These are phyloP conservation scores for Thermothelomyces thermophilus DNA, from an alignment of 2,329 filamentous ascomycete species.

Conservation along the genomic window DNA sequence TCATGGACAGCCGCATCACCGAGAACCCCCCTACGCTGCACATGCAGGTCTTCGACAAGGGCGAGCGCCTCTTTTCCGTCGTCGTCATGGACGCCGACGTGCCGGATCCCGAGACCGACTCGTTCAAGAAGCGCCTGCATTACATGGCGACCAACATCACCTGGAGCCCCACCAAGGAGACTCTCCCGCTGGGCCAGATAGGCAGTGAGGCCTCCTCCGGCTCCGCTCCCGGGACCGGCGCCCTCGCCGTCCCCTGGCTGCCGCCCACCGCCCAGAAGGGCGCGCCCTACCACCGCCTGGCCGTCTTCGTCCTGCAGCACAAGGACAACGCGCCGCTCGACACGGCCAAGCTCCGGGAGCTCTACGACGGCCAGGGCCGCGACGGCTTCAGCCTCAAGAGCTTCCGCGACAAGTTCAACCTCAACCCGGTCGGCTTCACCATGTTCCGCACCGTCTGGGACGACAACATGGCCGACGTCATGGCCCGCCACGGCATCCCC, in stretches of 20 bases:
- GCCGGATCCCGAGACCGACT: constrained; percentile 66
- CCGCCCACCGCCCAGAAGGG: constrained; percentile 86
- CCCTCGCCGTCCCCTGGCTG: constrained; percentile 74
- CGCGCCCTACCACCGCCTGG: constrained; percentile 81
- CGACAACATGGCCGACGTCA: constrained; percentile 76
- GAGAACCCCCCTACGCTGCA: constrained; percentile 68
- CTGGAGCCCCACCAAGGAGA: constrained; percentile 46
- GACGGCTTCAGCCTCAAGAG: constrained; percentile 69
- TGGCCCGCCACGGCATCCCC: constrained; percentile 68
- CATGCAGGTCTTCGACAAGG: constrained; percentile 78
- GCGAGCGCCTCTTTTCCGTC: constrained; percentile 74
- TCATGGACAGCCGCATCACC: constrained; percentile 68
- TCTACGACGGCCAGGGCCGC: constrained; percentile 40
- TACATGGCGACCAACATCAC: constrained; percentile 68
- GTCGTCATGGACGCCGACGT: constrained; percentile 88
- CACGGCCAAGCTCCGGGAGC: constrained; percentile 47
- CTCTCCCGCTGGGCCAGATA: constrained; percentile 59
- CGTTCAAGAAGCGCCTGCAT: constrained; percentile 76
- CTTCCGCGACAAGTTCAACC: constrained; percentile 62
- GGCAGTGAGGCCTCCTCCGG: constrained; percentile 36
- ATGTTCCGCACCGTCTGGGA: constrained; percentile 91
- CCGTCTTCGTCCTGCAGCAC: constrained; percentile 79
- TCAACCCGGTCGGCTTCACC: constrained; percentile 72
- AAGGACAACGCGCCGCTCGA: constrained; percentile 54
- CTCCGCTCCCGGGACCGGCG: constrained; percentile 27